Evolutionary conservation across 768 basidiomycete species (phyloP).

Genomic region (Gymnopilus junonius): DNA sequence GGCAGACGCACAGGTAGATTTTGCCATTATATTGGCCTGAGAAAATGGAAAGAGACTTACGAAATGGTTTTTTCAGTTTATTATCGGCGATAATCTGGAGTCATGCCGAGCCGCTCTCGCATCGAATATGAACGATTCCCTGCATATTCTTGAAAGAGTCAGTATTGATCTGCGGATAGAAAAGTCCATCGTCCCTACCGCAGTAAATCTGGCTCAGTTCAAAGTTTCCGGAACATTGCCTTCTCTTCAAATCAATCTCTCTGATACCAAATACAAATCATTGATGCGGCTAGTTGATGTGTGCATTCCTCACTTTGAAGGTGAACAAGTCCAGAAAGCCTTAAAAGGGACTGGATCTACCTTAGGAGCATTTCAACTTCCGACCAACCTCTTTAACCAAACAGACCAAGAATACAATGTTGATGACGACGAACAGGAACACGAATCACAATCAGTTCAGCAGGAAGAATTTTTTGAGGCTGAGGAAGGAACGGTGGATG

Average conservation of each 20-base stretch:
- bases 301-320: slow-evolving; percentile 82
- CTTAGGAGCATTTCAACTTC: slow-evolving; percentile 50
- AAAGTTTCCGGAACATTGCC: slow-evolving; percentile 91
- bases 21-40: neutral
- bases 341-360: slow-evolving; percentile 26
- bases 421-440: slow-evolving; percentile 49
- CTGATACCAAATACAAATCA: slow-evolving; percentile 88
- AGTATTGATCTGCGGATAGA: slow-evolving; percentile 89
- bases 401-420: slow-evolving; percentile 70
- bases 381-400: slow-evolving; percentile 58
- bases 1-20: slow-evolving; percentile 82
- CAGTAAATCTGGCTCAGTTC: slow-evolving; percentile 81
- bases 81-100: slow-evolving; percentile 84
- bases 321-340: slow-evolving; percentile 31
- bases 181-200: slow-evolving; percentile 89
- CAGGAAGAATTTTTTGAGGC: slow-evolving; percentile 77
- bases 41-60: neutral
- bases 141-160: slow-evolving; percentile 92
- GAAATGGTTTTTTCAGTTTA: slow-evolving; percentile 57
- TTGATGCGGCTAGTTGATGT: slow-evolving; percentile 93
- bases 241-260: slow-evolving; percentile 85
- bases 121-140: slow-evolving; percentile 53
- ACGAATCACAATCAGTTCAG: slow-evolving; percentile 35
- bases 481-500: slow-evolving; percentile 61
- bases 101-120: slow-evolving; percentile 82